Conservation (phyloP, 331 rosid species). For the Malus hybrid region DNA sequence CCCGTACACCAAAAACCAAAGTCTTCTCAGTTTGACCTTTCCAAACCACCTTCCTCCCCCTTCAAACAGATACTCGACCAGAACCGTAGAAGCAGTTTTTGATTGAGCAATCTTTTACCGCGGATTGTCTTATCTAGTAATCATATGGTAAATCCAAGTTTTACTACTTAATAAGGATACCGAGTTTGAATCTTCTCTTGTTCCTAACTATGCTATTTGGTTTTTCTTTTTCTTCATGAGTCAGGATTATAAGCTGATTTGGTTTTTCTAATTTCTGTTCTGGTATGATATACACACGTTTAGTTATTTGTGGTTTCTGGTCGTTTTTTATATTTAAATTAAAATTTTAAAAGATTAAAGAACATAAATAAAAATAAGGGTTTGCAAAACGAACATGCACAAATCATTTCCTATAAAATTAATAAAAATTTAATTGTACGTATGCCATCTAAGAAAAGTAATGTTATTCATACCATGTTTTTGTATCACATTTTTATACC, state of each 20-base stretch:
- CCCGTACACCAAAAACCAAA: conserved; percentile 9
- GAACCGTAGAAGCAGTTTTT: not conserved
- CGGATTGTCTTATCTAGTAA: not conserved
- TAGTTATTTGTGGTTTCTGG: too few species aligned
- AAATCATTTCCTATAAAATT: too few species aligned
- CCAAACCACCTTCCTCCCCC: conserved; percentile 2
- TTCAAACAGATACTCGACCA: not conserved
- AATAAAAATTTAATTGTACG: too few species aligned
- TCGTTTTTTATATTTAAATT: too few species aligned
- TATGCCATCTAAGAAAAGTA: not conserved
- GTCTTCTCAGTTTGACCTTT: conserved; percentile 22
- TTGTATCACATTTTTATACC: too few species aligned
- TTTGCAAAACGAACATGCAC: not conserved
- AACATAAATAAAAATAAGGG: too few species aligned
- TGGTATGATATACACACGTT: too few species aligned
- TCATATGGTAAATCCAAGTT: not conserved
- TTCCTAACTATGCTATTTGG: too few species aligned
- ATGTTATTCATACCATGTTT: too few species aligned
- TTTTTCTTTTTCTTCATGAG: not conserved
- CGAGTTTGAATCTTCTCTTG: not conserved
- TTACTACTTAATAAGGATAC: not conserved
- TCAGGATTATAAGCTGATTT: not conserved
- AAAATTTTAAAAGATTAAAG: too few species aligned
- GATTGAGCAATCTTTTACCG: not conserved
- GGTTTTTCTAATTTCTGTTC: not conserved